Percentiles rank a stretch among this genome's conserved stretches.
These are phyloP conservation scores for Cyberlindnera americana DNA, from an alignment of 805 yeast genomes.

Conservation along the genomic window DNA sequence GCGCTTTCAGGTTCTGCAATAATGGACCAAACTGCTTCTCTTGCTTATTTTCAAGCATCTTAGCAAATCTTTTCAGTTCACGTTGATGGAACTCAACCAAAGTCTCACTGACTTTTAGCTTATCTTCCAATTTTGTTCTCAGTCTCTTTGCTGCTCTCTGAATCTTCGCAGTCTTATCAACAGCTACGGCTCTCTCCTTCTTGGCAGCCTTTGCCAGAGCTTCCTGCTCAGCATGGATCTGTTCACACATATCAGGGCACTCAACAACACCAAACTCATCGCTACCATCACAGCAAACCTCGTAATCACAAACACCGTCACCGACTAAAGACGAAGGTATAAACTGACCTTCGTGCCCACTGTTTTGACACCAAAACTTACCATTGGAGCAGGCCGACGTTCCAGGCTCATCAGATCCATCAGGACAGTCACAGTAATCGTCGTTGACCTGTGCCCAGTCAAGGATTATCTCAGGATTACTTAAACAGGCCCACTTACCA, in stretches of 20 bases:
- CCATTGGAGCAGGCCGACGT: conserved; percentile 70
- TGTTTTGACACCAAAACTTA: conserved; percentile 71
- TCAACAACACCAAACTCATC: conserved; percentile 52
- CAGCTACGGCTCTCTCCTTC: conserved; percentile 18
- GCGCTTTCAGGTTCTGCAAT: conserved; percentile 3
- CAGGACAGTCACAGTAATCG: conserved; percentile 93
- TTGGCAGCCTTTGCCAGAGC: conserved; percentile 3
- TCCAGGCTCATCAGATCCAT: conserved; percentile 97
- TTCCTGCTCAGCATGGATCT: conserved; percentile 26
- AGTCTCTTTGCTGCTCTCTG: conserved; percentile 22
- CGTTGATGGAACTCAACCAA: conserved; percentile 8
- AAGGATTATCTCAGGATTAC: conserved; percentile 58
- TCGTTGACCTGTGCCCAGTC: conserved; percentile 70
- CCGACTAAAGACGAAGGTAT: conserved; percentile 68
- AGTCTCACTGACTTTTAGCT: conserved; percentile 8
- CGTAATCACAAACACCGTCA: conserved; percentile 92
- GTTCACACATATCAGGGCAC: conserved; percentile 28
- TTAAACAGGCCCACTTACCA: conserved; percentile 67
- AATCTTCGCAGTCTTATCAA: conserved; percentile 18
- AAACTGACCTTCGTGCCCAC: conserved; percentile 59
- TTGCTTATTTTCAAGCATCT: conserved; percentile 2
- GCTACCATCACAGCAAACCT: conserved; percentile 88
- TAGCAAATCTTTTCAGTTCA: conserved; percentile 12
- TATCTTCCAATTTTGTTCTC: conserved; percentile 20
- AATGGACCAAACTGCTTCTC: conserved; percentile 17